Evolutionary conservation across 1,139 yeast genomes (phyloP), one percentile per base, ranked within the genome.

Genomic region (Kluyveromyces sp.): DNA sequence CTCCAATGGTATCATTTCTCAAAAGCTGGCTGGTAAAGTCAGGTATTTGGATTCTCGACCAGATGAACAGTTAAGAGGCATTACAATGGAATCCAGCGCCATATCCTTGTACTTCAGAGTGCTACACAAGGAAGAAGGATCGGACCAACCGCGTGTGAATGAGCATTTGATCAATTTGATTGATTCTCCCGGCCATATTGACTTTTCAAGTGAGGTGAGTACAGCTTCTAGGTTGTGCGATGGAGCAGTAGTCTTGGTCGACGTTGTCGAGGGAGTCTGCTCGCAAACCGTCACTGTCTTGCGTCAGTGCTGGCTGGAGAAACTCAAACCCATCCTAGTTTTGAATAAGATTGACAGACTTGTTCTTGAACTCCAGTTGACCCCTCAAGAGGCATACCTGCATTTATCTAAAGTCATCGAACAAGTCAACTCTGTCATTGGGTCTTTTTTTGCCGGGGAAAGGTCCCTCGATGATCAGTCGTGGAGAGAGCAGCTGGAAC

Each of bases 171-270:
- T 94, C 61, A 94, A 94, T 58, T 73, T 94, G 56, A 89, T 94
- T 45, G 99, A 94, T 65, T 92, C 97, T 0, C 99, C 99, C 0
- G 99, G 99, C 8, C 99, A 94, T 60, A 88, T 94, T 52, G 99
- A 94, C 64, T 94, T 94, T 61, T 83, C 95, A 1, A 83, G 94
- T 6, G 99, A 94, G 60, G 98, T 94, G 0, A 85, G 96, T 13
- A 85, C 96, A 0, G 95, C 97, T 0, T 87, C 97, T 2, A 73
- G 98, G 58, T 69, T 94, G 40, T 94, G 97, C 66, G 99, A 94
- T 61, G 97, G 97, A 31, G 96, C 97, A 0, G 83, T 94, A 3
- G 94, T 94, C 0, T 70, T 94, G 17, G 96, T 94, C 1, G 98
- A 92, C 63, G 97, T 86, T 2, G 96, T 94, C 2, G 99, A 94